Evolutionary conservation across 108 stramenopile genomes (phyloP).

Genomic region (Pelagomonas calceolata): DNA sequence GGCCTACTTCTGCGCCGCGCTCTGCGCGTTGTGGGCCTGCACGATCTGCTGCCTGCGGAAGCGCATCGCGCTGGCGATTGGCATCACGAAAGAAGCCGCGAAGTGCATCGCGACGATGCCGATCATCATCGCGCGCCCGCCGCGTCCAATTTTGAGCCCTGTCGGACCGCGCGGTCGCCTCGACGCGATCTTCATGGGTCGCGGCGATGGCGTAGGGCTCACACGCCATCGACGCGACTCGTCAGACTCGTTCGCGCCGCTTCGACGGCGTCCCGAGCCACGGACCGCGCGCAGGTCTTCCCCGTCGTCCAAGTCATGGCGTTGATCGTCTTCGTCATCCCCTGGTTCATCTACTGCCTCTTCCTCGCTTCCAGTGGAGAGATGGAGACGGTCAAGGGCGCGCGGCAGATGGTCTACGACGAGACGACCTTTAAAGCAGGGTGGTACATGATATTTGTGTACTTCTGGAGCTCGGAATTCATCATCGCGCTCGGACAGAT

Average conservation of each 20-base stretch:
- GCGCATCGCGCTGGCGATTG: slow-evolving; percentile 21
- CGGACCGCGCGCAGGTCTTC: no score
- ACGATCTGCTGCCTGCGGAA: slow-evolving; percentile 23
- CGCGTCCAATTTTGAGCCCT: slow-evolving; percentile 9
- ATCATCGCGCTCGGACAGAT: slow-evolving; percentile 22
- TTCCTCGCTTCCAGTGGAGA: slow-evolving; percentile 33
- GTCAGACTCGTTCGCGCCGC: not conserved
- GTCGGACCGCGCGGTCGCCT: no score
- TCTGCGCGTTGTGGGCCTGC: slow-evolving; percentile 8
- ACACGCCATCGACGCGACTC: not conserved
- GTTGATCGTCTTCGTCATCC: slow-evolving; percentile 33
- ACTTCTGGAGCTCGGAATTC: slow-evolving; percentile 22
- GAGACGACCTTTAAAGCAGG: not conserved
- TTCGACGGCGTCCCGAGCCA: slow-evolving; percentile 1
- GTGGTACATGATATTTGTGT: slow-evolving; percentile 22
- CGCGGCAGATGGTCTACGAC: not conserved
- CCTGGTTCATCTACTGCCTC: slow-evolving; percentile 32
- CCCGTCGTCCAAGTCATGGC: slow-evolving; percentile 6
- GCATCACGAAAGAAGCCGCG: slow-evolving; percentile 19
- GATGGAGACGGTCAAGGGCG: not conserved
- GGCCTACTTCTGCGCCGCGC: slow-evolving; percentile 3
- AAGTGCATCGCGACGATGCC: slow-evolving; percentile 17
- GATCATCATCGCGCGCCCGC: slow-evolving; percentile 6
- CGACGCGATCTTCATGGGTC: no score
- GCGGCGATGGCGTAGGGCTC: no score